These are phyloP conservation scores for Vigna mungo DNA, from an alignment of 306 rosid species.

Conservation along the genomic window DNA sequence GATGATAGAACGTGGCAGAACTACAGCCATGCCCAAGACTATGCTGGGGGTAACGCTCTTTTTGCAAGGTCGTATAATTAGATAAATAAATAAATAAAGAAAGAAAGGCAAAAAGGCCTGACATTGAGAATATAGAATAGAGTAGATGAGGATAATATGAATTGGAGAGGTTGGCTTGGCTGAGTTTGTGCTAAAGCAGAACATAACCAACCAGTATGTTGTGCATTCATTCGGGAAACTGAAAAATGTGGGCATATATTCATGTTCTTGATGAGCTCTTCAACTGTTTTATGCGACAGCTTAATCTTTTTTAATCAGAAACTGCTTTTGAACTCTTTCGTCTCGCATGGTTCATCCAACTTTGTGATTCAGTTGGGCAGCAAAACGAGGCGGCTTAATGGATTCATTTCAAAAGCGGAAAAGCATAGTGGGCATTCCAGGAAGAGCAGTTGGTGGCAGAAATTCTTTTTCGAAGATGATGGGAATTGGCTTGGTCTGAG, in stretches of 20 bases:
- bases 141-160: not conserved
- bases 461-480: constrained; percentile 73
- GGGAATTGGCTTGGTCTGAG: constrained; percentile 87
- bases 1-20: constrained; percentile 42
- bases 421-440: constrained; percentile 49
- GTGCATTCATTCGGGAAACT: constrained; percentile 45
- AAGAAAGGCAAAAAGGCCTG: not conserved
- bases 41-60: not conserved
- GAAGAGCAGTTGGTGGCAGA: constrained; percentile 80
- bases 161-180: constrained; percentile 2
- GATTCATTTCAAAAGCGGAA: constrained; percentile 62
- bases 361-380: constrained; percentile 43
- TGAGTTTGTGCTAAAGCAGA: constrained; percentile 15
- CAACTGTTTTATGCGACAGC: constrained; percentile 57
- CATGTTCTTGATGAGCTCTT: constrained; percentile 68
- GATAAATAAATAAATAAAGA: not conserved
- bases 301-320: constrained; percentile 50
- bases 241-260: constrained; percentile 64
- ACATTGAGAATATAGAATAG: too few relatives aligned
- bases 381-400: constrained; percentile 46
- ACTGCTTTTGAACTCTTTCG: constrained; percentile 36
- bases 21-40: constrained; percentile 27
- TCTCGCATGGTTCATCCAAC: constrained; percentile 45
- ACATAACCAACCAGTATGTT: not conserved
- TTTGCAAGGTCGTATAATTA: not conserved